These are phyloP conservation scores for Auriscalpium vulgare DNA, from an alignment of 768 basidiomycete species.

Conservation along the genomic window DNA sequence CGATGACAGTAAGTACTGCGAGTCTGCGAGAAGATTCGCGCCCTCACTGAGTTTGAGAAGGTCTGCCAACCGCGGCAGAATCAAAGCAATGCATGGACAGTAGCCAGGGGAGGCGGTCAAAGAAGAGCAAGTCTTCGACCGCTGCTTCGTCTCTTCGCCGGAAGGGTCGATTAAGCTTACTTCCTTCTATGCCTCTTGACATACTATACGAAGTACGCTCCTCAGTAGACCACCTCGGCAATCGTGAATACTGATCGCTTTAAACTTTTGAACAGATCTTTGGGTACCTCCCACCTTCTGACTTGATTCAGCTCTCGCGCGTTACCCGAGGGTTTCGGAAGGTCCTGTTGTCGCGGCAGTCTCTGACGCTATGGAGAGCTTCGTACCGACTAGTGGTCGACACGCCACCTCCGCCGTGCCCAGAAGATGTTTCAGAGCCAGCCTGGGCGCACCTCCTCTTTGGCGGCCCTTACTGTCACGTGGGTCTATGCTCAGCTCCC, in stretches of 20 bases:
- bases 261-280: conserved; percentile 21
- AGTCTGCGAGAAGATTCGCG: too few species aligned
- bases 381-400: background rate
- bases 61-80: too few species aligned
- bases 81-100: too few species aligned
- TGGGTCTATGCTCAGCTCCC: background rate
- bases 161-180: conserved; percentile 7
- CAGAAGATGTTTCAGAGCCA: conserved; percentile 3
- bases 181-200: conserved; percentile 20
- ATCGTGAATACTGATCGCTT: background rate
- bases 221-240: background rate
- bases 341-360: conserved; percentile 17
- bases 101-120: too few species aligned
- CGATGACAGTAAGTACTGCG: too few species aligned
- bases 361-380: conserved; percentile 21
- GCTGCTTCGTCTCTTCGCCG: too few species aligned
- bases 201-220: conserved; percentile 21
- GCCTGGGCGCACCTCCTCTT: conserved; percentile 7
- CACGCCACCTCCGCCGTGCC: conserved; percentile 1
- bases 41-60: too few species aligned
- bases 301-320: conserved; percentile 23
- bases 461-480: conserved; percentile 8
- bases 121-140: too few species aligned
- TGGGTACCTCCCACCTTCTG: conserved; percentile 21
- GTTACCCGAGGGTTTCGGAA: conserved; percentile 22